Percentiles rank a stretch among this genome's conserved stretches.
Evolutionary conservation across 2,329 filamentous ascomycete species (phyloP).

Genomic region (Apiospora kogelbergensis): DNA sequence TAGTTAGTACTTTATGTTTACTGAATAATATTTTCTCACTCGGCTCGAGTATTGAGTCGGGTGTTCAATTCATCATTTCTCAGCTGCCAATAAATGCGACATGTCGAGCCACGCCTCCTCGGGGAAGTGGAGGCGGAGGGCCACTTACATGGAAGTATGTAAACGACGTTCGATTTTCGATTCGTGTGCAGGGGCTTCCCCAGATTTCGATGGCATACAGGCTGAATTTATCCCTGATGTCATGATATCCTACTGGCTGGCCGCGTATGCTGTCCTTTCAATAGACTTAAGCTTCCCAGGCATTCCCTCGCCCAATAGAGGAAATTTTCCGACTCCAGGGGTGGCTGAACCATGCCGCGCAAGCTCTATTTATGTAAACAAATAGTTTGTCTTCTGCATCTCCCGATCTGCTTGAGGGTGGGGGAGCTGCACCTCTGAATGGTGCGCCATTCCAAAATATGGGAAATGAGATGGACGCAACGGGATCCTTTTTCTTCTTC

Average conservation of each 20-base stretch:
- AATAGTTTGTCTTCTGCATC: neutral
- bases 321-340: neutral
- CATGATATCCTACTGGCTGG: neutral
- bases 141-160: neutral
- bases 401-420: neutral
- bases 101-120: neutral
- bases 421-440: neutral
- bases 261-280: neutral
- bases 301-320: neutral
- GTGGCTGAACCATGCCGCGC: neutral
- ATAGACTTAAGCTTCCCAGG: neutral
- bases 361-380: neutral
- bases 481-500: neutral
- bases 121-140: neutral
- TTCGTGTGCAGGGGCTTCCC: constrained; percentile 5
- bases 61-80: neutral
- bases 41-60: neutral
- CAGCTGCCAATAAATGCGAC: neutral
- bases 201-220: neutral
- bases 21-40: neutral
- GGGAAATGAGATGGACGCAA: neutral
- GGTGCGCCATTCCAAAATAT: neutral
- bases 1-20: constrained; percentile 9
- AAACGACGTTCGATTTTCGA: neutral
- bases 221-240: constrained; percentile 6